Percentiles rank a stretch among this genome's conserved stretches.
Conservation (phyloP, 2,329 filamentous ascomycete species). For the Aspergillus intermedius region DNA sequence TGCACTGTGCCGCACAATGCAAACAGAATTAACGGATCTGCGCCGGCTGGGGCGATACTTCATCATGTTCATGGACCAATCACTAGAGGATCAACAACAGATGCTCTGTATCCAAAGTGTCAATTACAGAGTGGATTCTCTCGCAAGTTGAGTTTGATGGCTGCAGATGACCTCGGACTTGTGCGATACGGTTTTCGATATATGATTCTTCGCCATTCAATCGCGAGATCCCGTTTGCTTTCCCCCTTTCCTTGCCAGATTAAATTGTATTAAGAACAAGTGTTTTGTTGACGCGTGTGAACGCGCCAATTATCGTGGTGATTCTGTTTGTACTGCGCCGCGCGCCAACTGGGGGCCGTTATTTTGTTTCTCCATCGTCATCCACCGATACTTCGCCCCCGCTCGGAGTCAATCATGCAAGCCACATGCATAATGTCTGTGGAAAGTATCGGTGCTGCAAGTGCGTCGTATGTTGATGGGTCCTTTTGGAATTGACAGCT, state of each 20-base stretch:
- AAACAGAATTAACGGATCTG: constrained; percentile 1
- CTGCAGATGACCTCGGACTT: background rate
- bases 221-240: background rate
- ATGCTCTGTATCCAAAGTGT: background rate
- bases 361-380: background rate
- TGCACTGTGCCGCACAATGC: constrained; percentile 6
- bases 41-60: background rate
- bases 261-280: background rate
- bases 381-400: background rate
- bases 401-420: constrained; percentile 8
- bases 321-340: background rate
- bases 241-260: background rate
- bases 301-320: background rate
- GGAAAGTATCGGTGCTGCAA: constrained; percentile 3
- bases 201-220: background rate
- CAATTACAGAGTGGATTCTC: background rate
- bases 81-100: background rate
- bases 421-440: constrained; percentile 11
- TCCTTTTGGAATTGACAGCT: background rate
- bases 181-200: background rate
- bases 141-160: background rate
- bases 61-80: background rate
- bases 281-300: background rate
- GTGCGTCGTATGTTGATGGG: constrained; percentile 1
- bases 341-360: background rate